Base-by-base conservation (phyloP, 805 yeast species). In the Yarrowia alimentaria region DNA sequence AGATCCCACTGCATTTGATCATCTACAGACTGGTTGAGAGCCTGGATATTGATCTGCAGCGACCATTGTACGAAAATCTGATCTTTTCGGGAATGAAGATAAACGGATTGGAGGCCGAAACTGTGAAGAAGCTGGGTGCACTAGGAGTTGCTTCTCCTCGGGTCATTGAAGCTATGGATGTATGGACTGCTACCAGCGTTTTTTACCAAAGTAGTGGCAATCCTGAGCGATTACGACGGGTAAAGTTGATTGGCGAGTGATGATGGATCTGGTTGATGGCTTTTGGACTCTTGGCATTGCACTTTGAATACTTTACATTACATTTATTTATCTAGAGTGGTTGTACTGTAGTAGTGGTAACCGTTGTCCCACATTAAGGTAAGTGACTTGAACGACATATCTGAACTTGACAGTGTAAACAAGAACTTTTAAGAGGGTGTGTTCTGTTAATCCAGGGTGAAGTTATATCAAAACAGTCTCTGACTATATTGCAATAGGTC, bases 171-270 rank as follows among this genome's bases (percentile, higher is more conserved):
- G 17, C 47, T 3, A 40, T 40, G 47, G 47, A 22, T 8, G 5
- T 31, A n/a, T 43, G 50, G 50, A 30, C 37, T 6, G 35, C 50
- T 4, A 43, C 50, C 2, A 16, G 11, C 3, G 35, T 30, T 6
- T 43, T 43, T 18, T 43, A 43, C 13, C 50, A 43, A 18, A 21
- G 30, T n/a, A 30, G 21, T 3, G 50, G 37, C 11, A 43, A 43
- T 21, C 50, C 50, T 1, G 50, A 43, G 37, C 13, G 50, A 8
- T 11, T 43, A 16, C 10, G 50, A 9, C 20, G 50, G 5, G 30
- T 43, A 4, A 16, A n/a, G 50, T 31, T 43, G 35, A 31, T 43
- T 30, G 50, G 50, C 6, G 50, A 43, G 50, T 28, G n/a, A n/a
- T n/a, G n/a, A n/a, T n/a, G n/a, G n/a, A n/a, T n/a, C n/a, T n/a